Evolutionary conservation across 495 filamentous ascomycete genomes (phyloP).

Genomic region (Tuber calosporum): DNA sequence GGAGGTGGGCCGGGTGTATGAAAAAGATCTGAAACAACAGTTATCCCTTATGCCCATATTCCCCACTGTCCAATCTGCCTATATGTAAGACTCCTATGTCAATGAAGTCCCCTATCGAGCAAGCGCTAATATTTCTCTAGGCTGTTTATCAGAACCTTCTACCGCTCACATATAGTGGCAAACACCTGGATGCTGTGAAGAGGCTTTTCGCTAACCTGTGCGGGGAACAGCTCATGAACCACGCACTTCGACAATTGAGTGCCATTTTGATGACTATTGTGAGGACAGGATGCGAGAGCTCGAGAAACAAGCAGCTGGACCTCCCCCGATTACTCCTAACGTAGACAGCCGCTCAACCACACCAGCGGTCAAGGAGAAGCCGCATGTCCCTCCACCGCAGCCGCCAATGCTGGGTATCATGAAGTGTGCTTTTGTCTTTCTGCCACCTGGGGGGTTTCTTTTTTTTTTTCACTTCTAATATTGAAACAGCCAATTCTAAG

Average conservation of each 20-base stretch:
- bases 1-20: too few species aligned
- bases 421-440: not conserved
- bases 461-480: not conserved
- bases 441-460: not conserved
- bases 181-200: slow-evolving; percentile 86
- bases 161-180: slow-evolving; percentile 94
- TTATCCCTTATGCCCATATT: too few species aligned
- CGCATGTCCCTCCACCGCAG: slow-evolving; percentile 43
- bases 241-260: slow-evolving; percentile 66
- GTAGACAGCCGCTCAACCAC: slow-evolving; percentile 40
- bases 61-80: too few species aligned
- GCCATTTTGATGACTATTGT: slow-evolving; percentile 86
- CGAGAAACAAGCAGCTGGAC: slow-evolving; percentile 49
- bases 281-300: slow-evolving; percentile 84
- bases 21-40: too few species aligned
- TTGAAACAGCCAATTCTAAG: not conserved
- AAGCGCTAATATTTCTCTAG: slow-evolving; percentile 47
- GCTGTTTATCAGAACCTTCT: slow-evolving; percentile 94
- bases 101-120: not conserved
- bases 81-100: too few species aligned
- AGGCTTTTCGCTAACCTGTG: slow-evolving; percentile 84
- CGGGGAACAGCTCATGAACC: slow-evolving; percentile 76
- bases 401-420: slow-evolving; percentile 52
- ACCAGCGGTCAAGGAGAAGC: slow-evolving; percentile 43
- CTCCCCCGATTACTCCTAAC: slow-evolving; percentile 39